Conservation (phyloP, 306 rosid species). For the Malus sylvestris region DNA sequence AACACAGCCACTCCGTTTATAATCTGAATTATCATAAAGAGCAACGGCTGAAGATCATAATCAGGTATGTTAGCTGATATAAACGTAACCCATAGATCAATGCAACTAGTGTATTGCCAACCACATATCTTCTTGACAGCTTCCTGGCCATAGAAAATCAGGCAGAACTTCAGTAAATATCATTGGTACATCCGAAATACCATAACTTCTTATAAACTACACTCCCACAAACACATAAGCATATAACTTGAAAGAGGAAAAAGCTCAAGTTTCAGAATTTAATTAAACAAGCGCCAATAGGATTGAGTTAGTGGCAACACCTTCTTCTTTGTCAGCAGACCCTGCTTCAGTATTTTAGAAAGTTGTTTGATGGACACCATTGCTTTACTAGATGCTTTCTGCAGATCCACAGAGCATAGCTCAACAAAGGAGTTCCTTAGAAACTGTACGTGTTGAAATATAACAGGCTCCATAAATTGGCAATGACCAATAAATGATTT, state of each 20-base stretch:
- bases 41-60: slow-evolving; percentile 63
- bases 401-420: slow-evolving; percentile 70
- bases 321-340: slow-evolving; percentile 54
- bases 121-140: slow-evolving; percentile 67
- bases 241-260: neutral
- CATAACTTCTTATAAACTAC: neutral
- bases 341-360: slow-evolving; percentile 64
- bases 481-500: slow-evolving; percentile 66
- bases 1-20: slow-evolving; percentile 67
- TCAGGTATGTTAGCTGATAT: slow-evolving; percentile 47
- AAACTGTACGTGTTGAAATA: slow-evolving; percentile 46
- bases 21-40: slow-evolving; percentile 59
- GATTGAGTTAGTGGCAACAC: slow-evolving; percentile 28
- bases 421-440: slow-evolving; percentile 73
- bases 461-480: slow-evolving; percentile 48
- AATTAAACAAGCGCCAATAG: slow-evolving; percentile 12
- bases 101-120: slow-evolving; percentile 70
- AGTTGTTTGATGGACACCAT: slow-evolving; percentile 46
- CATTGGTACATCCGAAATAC: neutral
- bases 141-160: slow-evolving; percentile 49
- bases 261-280: neutral
- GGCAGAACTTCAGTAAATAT: slow-evolving; percentile 21
- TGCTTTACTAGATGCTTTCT: slow-evolving; percentile 62
- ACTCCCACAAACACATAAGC: neutral
- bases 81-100: slow-evolving; percentile 79